These are phyloP conservation scores for Dictyophora rubrovolvata DNA, from an alignment of 768 basidiomycete species.

Conservation along the genomic window DNA sequence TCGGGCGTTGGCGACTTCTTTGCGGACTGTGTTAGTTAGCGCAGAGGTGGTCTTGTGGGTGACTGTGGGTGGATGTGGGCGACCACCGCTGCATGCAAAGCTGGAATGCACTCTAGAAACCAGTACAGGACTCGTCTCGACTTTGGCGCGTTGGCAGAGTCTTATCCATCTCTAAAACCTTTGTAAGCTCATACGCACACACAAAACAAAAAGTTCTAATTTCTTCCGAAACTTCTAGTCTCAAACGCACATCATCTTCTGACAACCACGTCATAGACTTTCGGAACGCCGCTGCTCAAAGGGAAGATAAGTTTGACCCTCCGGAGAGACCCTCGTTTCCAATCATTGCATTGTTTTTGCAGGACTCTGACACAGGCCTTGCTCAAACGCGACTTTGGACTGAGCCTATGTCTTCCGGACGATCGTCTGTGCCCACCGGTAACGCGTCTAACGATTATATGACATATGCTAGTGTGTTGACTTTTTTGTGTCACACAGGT, in stretches of 20 bases:
- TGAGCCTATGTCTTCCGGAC: constrained; percentile 50
- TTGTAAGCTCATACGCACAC: constrained; percentile 35
- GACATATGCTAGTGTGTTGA: too few relatives aligned
- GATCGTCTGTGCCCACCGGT: constrained; percentile 86
- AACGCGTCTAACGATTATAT: background rate
- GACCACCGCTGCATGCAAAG: too few relatives aligned
- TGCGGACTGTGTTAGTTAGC: background rate
- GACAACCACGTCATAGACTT: constrained; percentile 55
- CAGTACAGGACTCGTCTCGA: constrained; percentile 40
- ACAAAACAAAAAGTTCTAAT: background rate
- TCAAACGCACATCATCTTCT: constrained; percentile 16
- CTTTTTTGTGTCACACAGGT: too few relatives aligned
- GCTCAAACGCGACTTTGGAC: constrained; percentile 60
- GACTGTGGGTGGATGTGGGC: background rate
- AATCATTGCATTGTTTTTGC: constrained; percentile 4
- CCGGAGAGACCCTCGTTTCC: background rate
- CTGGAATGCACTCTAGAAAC: constrained; percentile 41
- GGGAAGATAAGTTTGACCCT: constrained; percentile 29
- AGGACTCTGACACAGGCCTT: constrained; percentile 77
- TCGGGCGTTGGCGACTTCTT: too few relatives aligned
- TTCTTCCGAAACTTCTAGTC: constrained; percentile 11
- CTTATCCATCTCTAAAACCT: constrained; percentile 44
- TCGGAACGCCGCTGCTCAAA: constrained; percentile 56
- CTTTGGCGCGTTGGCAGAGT: constrained; percentile 47
- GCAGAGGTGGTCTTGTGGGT: background rate